Conservation (phyloP, 2,329 filamentous ascomycete genomes). For the Alternaria burnsii region DNA sequence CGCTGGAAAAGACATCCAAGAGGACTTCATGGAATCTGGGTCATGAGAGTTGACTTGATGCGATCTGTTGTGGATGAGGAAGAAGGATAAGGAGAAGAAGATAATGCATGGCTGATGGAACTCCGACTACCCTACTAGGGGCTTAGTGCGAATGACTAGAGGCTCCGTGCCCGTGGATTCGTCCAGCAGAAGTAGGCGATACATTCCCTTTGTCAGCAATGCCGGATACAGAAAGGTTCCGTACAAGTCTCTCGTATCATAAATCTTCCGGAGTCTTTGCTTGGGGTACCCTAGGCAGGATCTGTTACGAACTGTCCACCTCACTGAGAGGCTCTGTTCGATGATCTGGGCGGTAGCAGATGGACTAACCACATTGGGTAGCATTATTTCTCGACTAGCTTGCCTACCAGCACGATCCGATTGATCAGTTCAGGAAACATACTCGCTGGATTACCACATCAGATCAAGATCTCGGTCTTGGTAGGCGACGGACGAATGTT, state of each 20-base stretch:
- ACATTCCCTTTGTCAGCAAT: background rate
- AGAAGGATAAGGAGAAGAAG: background rate
- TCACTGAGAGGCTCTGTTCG: background rate
- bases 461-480: background rate
- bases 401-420: background rate
- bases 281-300: background rate
- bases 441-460: conserved; percentile 1
- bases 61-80: background rate
- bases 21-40: background rate
- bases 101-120: background rate
- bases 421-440: background rate
- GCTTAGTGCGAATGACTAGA: background rate
- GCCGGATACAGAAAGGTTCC: background rate
- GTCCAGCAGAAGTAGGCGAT: background rate
- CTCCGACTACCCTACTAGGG: background rate
- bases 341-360: background rate
- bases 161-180: background rate
- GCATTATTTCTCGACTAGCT: background rate
- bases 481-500: background rate
- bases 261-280: background rate
- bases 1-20: background rate
- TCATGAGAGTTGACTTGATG: background rate
- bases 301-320: background rate
- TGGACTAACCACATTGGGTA: background rate
- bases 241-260: background rate